Evolutionary conservation across 495 filamentous ascomycete species (phyloP), one percentile per base, ranked within the genome.

Genomic region (Podospora pseudocomata): DNA sequence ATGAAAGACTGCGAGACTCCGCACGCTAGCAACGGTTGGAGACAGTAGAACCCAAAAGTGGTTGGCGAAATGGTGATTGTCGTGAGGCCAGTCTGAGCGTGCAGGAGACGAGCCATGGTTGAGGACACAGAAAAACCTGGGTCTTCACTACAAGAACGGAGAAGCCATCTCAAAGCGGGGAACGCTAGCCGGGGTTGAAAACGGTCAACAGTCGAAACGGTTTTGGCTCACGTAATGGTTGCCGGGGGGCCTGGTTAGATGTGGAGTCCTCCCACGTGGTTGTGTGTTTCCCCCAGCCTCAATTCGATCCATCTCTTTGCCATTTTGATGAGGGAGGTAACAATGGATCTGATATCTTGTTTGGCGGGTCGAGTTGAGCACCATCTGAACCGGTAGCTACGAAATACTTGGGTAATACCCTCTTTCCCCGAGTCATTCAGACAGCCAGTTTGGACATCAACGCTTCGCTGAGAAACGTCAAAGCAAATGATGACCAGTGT

Each of bases 121-220:
- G 61, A 63, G 34, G 61, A 63, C 3, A 27, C 18, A 61, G 59
- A n/a, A 49, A 63, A 63, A 63, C 61, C 61, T 63, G 61, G 61
- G 32, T 61, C 30, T 19, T n/a, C n/a, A 23, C n/a, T 19, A 5
- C 59, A 61, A 27, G 59, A 30, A 32, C 20, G 56, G 23, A 58
- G 23, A 58, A 27, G 13, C 39, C 39, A 39, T 49, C 39, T 58
- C 23, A n/a, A 30, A 61, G 59, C 15, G 59, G 59, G 59, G 59
- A 30, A 61, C 20, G 30, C 59, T 61, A 18, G 4, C 1, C 7
- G 56, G 56, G 56, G 13, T 13, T 16, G 13, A 49, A 49, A 49
- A 59, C 56, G 56, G 56, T 27, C 19, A 20, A n/a, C 11, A 18
- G 56, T 59, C 19, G 19, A 61, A 61, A 61, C 59, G 59, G 59